Base-by-base conservation (phyloP, 768 basidiomycete species). In the Suillus decipiens region DNA sequence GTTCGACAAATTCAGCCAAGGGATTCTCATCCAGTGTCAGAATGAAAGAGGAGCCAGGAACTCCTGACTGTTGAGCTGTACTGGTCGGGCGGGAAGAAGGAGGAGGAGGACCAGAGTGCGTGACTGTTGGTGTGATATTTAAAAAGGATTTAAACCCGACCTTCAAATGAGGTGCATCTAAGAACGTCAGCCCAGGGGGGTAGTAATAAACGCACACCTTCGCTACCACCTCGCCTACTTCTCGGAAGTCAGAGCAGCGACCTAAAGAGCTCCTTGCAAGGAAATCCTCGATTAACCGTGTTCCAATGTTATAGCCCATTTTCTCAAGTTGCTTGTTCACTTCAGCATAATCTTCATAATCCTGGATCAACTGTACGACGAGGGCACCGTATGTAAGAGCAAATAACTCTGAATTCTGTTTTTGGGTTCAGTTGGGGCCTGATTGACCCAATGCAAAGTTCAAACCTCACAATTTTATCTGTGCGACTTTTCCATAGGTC, bases 251-350 rank as follows among this genome's bases (percentile, higher is more conserved):
- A 17, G 88, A 79, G 76, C 97, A 99, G 68, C 93, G 82, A n/a
- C 92, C 93, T 22, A 97, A 74, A n/a, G 84, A 87, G 66, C 95
- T 95, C 72, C 93, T 87, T 28, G 97, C 96, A 54, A 99, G 83
- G 71, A 99, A 97, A 73, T 99, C 97, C 73, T 99, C 97, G 62
- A 99, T 97, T 60, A 99, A 79, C 43, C 97, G 83, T 28, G 89
- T 96, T 33, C 97, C 97, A 63, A 99, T 99, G 73, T 96, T 97
- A 77, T 97, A 98, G 4, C 97, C 97, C 96, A 98, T 99, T 80
- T 95, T 96, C 70, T 99, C 96, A 3, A 99, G 88, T 75, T 99
- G 96, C 75, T 93, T 96, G 76, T 94, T 94, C 66, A 94, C 92
- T 74, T 96, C 94, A 15, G 84, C 84, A 73, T 97, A 99, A 80